Conservation (phyloP, 192 early-diverging fungal species). For the Podila epicladia region DNA sequence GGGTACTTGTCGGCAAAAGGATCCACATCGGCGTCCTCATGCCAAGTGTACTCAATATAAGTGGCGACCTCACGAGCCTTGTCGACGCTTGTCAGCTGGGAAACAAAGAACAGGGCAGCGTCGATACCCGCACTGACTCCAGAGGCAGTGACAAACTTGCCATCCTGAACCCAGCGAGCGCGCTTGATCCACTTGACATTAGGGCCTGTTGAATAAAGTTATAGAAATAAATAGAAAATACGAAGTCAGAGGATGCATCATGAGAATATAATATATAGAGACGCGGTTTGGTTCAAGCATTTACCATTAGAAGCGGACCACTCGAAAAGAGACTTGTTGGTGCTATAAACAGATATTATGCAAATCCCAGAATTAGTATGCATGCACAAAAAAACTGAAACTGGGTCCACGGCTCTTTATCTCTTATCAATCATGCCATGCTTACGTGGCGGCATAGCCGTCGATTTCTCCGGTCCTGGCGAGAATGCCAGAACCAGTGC, state of each 20-base stretch:
- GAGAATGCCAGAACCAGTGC: constrained; percentile 55
- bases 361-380: background rate
- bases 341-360: constrained; percentile 2
- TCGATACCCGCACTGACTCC: constrained; percentile 58
- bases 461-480: constrained; percentile 60
- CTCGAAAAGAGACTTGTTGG: constrained; percentile 39
- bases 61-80: constrained; percentile 19
- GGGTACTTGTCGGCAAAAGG: constrained; percentile 46
- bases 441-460: constrained; percentile 53
- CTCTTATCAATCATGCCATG: background rate
- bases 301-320: constrained; percentile 6
- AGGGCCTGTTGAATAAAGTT: constrained; percentile 8
- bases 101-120: constrained; percentile 30
- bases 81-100: constrained; percentile 20
- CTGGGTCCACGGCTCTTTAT: background rate
- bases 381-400: background rate
- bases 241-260: background rate
- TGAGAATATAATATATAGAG: background rate
- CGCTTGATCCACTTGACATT: constrained; percentile 60
- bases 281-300: background rate
- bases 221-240: background rate
- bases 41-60: constrained; percentile 47
- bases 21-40: constrained; percentile 27
- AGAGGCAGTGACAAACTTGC: constrained; percentile 52
- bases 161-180: constrained; percentile 64